A percentile compares a stretch with the other conserved stretches of the same genome.
Conservation (phyloP, 2,329 filamentous ascomycete genomes). For the Fusarium sp. region DNA sequence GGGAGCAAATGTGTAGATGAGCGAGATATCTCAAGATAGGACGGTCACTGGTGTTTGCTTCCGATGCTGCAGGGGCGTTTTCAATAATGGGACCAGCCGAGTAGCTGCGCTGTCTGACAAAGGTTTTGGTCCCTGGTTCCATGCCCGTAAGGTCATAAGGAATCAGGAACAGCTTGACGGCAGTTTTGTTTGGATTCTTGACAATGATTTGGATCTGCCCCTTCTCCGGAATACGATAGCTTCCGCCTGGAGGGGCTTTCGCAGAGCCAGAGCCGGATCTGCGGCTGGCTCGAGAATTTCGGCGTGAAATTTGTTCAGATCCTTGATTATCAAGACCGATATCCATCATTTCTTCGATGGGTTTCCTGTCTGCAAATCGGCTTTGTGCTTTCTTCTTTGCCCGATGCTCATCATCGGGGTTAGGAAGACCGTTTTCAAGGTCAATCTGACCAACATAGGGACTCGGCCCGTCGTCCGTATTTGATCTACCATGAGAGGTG, state of each 20-base stretch:
- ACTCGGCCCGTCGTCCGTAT: slow-evolving; percentile 85
- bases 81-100: slow-evolving; percentile 88
- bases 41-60: slow-evolving; percentile 55
- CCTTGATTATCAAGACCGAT: slow-evolving; percentile 28
- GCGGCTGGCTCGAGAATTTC: slow-evolving; percentile 58
- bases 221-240: slow-evolving; percentile 92
- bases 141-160: slow-evolving; percentile 94
- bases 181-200: slow-evolving; percentile 98
- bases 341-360: slow-evolving; percentile 41
- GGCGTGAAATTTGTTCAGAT: slow-evolving; percentile 38
- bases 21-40: slow-evolving; percentile 89
- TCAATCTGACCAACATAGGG: slow-evolving; percentile 96
- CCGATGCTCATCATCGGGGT: slow-evolving; percentile 58
- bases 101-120: slow-evolving; percentile 93
- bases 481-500: slow-evolving; percentile 69
- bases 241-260: slow-evolving; percentile 80
- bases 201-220: slow-evolving; percentile 97
- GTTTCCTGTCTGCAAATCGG: slow-evolving; percentile 52
- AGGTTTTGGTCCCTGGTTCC: slow-evolving; percentile 94
- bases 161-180: slow-evolving; percentile 93
- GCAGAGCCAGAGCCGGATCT: slow-evolving; percentile 61
- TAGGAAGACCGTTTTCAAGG: slow-evolving; percentile 80
- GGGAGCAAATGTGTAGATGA: slow-evolving; percentile 92
- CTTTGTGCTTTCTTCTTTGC: slow-evolving; percentile 60
- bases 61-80: slow-evolving; percentile 54